A percentile compares a stretch with the other conserved stretches of the same genome.
Evolutionary conservation across 1,284 basidiomycete genomes (phyloP).

Genomic region (Boletellus deceptivus): DNA sequence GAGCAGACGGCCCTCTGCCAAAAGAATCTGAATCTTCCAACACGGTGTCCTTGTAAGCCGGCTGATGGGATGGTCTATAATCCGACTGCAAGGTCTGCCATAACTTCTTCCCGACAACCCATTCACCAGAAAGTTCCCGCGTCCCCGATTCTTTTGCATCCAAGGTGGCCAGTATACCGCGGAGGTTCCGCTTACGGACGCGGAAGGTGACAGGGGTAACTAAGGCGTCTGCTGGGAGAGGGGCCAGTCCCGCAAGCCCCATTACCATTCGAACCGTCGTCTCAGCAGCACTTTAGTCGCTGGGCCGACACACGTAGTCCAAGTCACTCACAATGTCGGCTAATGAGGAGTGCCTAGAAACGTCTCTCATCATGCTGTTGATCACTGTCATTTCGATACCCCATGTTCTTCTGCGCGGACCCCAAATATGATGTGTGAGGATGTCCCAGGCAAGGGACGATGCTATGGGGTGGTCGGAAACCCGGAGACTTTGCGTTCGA

Average conservation of each 20-base stretch:
- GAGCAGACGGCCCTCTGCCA: slow-evolving; percentile 13
- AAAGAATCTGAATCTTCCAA: slow-evolving; percentile 12
- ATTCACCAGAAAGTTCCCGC: slow-evolving; percentile 90
- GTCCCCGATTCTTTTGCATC: slow-evolving; percentile 73
- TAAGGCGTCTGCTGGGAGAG: slow-evolving; percentile 89
- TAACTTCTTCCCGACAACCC: slow-evolving; percentile 90
- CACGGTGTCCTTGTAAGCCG: slow-evolving; percentile 5
- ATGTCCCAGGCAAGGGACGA: slow-evolving; percentile 69
- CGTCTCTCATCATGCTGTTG: slow-evolving; percentile 82
- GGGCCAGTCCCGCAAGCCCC: slow-evolving; percentile 79
- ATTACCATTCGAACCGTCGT: slow-evolving; percentile 77
- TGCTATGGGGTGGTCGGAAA: slow-evolving; percentile 40
- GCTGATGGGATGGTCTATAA: slow-evolving; percentile 54
- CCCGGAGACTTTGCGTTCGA: neutral
- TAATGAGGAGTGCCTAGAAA: slow-evolving; percentile 79
- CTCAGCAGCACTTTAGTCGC: slow-evolving; percentile 36
- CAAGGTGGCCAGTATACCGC: slow-evolving; percentile 74
- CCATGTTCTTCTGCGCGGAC: slow-evolving; percentile 84
- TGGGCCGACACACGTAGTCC: slow-evolving; percentile 1
- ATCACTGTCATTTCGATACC: slow-evolving; percentile 87
- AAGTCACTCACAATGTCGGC: slow-evolving; percentile 71
- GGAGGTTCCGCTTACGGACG: slow-evolving; percentile 70
- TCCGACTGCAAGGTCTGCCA: slow-evolving; percentile 89
- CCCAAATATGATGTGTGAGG: slow-evolving; percentile 71
- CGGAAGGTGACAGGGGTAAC: slow-evolving; percentile 94